Evolutionary conservation across 208 protist species (phyloP).

Genomic region (Trypanosoma scelopori): DNA sequence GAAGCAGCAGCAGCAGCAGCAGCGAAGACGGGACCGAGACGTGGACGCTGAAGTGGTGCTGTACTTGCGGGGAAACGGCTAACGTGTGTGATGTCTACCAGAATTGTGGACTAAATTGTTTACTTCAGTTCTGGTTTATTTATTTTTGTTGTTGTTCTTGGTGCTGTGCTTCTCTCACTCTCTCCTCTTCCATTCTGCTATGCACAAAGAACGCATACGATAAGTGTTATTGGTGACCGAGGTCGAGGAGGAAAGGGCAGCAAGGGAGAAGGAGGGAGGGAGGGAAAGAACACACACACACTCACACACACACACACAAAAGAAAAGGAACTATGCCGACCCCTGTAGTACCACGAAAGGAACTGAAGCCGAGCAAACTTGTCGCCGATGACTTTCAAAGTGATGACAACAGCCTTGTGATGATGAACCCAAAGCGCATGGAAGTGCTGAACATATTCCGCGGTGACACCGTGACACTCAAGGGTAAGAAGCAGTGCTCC

Average conservation of each 20-base stretch:
- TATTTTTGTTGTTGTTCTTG: slow-evolving; percentile 6
- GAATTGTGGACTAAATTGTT: too few species aligned
- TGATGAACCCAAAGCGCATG: slow-evolving; percentile 94
- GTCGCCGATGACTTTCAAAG: slow-evolving; percentile 97
- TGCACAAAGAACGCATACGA: slow-evolving; percentile 3
- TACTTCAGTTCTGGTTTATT: too few species aligned
- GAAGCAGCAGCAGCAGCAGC: too few species aligned
- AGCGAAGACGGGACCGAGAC: too few species aligned
- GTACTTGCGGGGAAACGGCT: too few species aligned
- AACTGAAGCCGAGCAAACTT: slow-evolving; percentile 94
- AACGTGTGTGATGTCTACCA: too few species aligned
- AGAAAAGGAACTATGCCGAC: slow-evolving; percentile 17
- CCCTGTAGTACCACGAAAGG: slow-evolving; percentile 8
- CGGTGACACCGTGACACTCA: slow-evolving; percentile 97
- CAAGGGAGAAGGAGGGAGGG: not conserved
- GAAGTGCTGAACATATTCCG: slow-evolving; percentile 98
- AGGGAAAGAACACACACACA: too few species aligned
- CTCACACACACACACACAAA: not conserved
- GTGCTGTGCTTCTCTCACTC: slow-evolving; percentile 2
- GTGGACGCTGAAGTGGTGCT: too few species aligned
- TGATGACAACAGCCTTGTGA: slow-evolving; percentile 98
- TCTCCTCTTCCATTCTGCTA: slow-evolving; percentile 8
- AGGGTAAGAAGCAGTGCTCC: slow-evolving; percentile 98
- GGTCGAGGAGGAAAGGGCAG: slow-evolving; percentile 2
- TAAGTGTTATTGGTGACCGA: not conserved